A percentile compares a stretch with the other conserved stretches of the same genome.
Evolutionary conservation across 108 stramenopile species (phyloP).

Genomic region (Pseudonitzschia multiseries): DNA sequence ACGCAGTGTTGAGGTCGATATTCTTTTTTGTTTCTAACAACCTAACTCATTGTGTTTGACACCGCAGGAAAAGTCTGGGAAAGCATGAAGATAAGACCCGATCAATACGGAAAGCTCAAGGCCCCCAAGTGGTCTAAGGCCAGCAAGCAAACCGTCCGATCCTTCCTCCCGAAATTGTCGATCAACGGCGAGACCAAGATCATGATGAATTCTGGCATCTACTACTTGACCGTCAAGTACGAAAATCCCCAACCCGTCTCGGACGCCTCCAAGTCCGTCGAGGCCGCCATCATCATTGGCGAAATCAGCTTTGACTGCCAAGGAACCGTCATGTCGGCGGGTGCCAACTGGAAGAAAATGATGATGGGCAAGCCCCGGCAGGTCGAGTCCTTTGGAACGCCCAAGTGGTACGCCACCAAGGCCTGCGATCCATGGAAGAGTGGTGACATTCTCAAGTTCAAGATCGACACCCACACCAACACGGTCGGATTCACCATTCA

Average conservation of each 20-base stretch:
- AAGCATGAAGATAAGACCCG: not conserved
- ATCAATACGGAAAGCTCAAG: not conserved
- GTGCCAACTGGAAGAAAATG: not conserved
- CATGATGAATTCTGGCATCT: not conserved
- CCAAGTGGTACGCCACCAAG: not conserved
- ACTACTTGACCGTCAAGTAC: not conserved
- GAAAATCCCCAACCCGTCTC: not conserved
- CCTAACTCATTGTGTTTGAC: not conserved
- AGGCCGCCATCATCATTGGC: conserved; percentile 2
- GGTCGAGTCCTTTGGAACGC: too few species aligned
- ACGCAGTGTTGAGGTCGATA: not conserved
- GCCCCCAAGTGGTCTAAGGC: not conserved
- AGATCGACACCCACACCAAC: not conserved
- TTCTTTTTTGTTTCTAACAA: not conserved
- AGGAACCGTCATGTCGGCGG: not conserved
- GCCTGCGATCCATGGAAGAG: not conserved
- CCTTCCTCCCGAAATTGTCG: not conserved
- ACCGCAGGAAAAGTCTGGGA: not conserved
- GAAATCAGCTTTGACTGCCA: not conserved
- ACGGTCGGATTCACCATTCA: not conserved
- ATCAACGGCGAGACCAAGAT: not conserved
- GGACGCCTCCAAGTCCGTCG: not conserved
- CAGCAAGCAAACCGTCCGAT: not conserved
- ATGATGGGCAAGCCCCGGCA: not conserved
- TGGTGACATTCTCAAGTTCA: not conserved